Percentiles rank a stretch among this genome's conserved stretches.
Evolutionary conservation across 2,329 filamentous ascomycete species (phyloP).

Genomic region (Chaetomium olivaceum): DNA sequence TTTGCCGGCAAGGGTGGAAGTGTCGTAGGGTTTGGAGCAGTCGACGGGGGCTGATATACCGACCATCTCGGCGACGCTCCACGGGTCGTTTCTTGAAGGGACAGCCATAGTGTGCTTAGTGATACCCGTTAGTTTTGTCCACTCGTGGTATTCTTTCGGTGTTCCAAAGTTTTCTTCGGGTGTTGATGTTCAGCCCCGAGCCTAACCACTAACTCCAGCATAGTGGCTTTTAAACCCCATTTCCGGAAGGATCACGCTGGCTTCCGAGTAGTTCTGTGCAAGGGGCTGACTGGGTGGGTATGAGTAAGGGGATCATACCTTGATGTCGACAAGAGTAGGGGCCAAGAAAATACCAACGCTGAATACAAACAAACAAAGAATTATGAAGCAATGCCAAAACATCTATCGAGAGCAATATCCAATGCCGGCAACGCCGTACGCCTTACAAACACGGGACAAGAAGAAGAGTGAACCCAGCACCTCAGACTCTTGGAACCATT

Average conservation of each 20-base stretch:
- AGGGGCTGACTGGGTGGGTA: not conserved
- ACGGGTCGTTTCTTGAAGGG: constrained; percentile 25
- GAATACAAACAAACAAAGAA: not conserved
- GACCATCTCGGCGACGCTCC: constrained; percentile 24
- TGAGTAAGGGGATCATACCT: not conserved
- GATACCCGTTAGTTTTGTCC: not conserved
- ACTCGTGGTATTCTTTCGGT: not conserved
- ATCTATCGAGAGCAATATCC: not conserved
- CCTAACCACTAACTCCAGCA: not conserved
- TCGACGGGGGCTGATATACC: constrained; percentile 48
- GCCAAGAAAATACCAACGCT: not conserved
- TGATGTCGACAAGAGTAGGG: not conserved
- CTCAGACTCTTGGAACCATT: not conserved
- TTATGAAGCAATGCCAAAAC: constrained; percentile 1
- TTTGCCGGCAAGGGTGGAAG: constrained; percentile 51
- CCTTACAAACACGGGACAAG: not conserved
- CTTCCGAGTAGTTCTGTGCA: not conserved
- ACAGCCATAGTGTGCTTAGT: constrained; percentile 18
- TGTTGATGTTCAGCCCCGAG: not conserved
- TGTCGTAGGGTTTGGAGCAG: constrained; percentile 46
- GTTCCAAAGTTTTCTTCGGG: not conserved
- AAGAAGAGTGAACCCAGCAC: not conserved
- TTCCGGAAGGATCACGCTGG: not conserved
- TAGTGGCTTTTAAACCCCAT: not conserved
- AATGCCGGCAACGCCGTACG: not conserved